Evolutionary conservation across 352 stramenopile genomes (phyloP).

Genomic region (Phytophthora europaea): DNA sequence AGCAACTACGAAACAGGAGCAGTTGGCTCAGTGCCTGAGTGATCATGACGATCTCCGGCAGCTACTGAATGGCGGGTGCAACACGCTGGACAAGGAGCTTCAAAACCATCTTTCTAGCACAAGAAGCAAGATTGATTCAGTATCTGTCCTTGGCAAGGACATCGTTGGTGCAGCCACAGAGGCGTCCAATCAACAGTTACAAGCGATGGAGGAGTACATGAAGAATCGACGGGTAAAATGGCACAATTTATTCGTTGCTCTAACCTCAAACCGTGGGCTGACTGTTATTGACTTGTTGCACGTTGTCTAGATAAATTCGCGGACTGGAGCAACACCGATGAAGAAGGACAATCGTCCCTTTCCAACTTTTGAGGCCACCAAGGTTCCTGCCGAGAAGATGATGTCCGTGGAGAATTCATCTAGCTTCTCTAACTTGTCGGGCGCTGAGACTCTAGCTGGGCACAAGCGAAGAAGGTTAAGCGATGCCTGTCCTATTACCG

Average conservation of each 20-base stretch:
- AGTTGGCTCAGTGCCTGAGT: constrained; percentile 41
- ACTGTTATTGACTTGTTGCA: not conserved
- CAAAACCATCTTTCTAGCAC: constrained; percentile 38
- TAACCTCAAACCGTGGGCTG: not conserved
- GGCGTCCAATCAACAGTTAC: constrained; percentile 41
- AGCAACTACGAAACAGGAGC: constrained; percentile 28
- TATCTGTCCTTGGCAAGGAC: constrained; percentile 31
- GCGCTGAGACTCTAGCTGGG: not conserved
- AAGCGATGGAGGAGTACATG: constrained; percentile 54
- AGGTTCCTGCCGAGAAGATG: constrained; percentile 25
- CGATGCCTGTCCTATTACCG: constrained; percentile 15
- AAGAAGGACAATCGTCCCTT: constrained; percentile 51
- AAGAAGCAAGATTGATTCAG: constrained; percentile 42
- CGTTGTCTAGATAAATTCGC: constrained; percentile 43
- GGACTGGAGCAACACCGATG: constrained; percentile 51
- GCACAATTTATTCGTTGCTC: not conserved
- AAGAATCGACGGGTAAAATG: constrained; percentile 60
- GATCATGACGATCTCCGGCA: constrained; percentile 42
- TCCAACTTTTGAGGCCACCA: constrained; percentile 55
- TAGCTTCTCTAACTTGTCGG: constrained; percentile 4
- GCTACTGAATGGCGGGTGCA: constrained; percentile 34
- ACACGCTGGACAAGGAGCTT: constrained; percentile 42
- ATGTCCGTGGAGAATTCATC: not conserved
- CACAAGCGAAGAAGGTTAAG: constrained; percentile 38
- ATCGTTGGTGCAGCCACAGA: constrained; percentile 40